Conservation (phyloP, 129 eudicot species). For the Centrapalus pauciflorus region DNA sequence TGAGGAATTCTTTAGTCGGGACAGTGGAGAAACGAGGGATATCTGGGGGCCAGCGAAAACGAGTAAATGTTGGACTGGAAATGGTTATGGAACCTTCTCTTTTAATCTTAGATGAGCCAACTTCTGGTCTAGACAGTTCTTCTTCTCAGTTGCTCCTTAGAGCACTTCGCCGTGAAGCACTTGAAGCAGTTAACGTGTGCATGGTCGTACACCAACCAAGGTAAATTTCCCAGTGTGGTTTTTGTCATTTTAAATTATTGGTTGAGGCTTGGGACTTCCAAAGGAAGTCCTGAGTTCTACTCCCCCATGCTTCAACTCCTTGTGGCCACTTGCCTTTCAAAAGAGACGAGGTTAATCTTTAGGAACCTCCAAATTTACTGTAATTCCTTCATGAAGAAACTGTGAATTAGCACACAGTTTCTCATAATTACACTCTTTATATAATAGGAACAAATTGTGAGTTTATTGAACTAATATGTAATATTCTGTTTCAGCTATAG, state of each 20-base stretch:
- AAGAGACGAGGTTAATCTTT: neutral
- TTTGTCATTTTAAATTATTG: neutral
- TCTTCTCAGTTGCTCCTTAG: conserved; percentile 82
- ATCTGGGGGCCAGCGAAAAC: conserved; percentile 95
- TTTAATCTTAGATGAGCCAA: conserved; percentile 88
- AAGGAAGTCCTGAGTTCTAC: too few species aligned
- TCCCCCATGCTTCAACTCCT: too few species aligned
- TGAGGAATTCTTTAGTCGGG: conserved; percentile 85
- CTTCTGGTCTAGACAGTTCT: conserved; percentile 94
- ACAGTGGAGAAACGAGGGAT: conserved; percentile 95
- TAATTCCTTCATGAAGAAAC: neutral
- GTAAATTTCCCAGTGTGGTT: conserved; percentile 28
- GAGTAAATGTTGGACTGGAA: conserved; percentile 94
- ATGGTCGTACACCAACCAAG: conserved; percentile 99
- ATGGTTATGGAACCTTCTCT: conserved; percentile 99
- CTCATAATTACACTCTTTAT: neutral
- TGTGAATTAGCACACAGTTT: neutral
- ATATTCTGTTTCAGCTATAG: conserved; percentile 56
- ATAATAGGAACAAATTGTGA: neutral
- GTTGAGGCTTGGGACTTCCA: too few species aligned
- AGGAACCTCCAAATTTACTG: neutral
- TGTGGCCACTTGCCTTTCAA: too few species aligned
- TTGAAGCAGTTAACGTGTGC: conserved; percentile 84
- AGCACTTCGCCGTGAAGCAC: conserved; percentile 98
- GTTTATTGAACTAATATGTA: conserved; percentile 9